Conservation (phyloP, 2,329 filamentous ascomycete genomes). For the Lecanicillium sp. region DNA sequence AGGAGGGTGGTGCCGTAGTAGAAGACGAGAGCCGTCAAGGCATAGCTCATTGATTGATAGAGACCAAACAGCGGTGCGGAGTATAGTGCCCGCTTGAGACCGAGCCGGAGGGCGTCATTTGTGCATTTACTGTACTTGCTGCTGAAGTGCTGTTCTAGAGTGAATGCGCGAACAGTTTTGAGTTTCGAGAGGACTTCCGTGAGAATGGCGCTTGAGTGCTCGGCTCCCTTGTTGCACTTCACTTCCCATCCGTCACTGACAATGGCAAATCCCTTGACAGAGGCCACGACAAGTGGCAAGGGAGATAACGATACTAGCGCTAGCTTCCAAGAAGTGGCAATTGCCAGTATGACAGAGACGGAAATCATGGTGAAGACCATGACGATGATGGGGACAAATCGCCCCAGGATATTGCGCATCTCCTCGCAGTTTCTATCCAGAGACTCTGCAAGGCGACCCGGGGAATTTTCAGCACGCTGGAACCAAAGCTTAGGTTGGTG, state of each 20-base stretch:
- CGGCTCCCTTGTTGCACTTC: conserved; percentile 55
- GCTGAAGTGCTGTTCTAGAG: conserved; percentile 64
- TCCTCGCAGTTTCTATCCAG: conserved; percentile 81
- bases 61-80: conserved; percentile 69
- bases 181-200: conserved; percentile 74
- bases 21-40: conserved; percentile 72
- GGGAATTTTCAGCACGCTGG: conserved; percentile 56
- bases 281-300: conserved; percentile 57
- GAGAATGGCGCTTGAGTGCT: conserved; percentile 48
- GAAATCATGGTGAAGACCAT: conserved; percentile 59
- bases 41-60: conserved; percentile 64
- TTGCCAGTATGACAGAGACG: conserved; percentile 67
- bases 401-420: conserved; percentile 73
- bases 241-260: conserved; percentile 67
- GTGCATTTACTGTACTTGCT: conserved; percentile 51
- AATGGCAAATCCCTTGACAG: conserved; percentile 57
- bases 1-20: conserved; percentile 70
- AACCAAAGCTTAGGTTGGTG: conserved; percentile 76
- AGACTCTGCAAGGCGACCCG: conserved; percentile 57
- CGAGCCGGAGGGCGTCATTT: conserved; percentile 46
- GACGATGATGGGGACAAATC: conserved; percentile 65
- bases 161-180: conserved; percentile 67
- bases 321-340: conserved; percentile 70
- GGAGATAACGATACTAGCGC: conserved; percentile 68
- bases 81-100: conserved; percentile 57